These are phyloP conservation scores for Ulmus americana DNA, from an alignment of 331 rosid species.

Conservation along the genomic window DNA sequence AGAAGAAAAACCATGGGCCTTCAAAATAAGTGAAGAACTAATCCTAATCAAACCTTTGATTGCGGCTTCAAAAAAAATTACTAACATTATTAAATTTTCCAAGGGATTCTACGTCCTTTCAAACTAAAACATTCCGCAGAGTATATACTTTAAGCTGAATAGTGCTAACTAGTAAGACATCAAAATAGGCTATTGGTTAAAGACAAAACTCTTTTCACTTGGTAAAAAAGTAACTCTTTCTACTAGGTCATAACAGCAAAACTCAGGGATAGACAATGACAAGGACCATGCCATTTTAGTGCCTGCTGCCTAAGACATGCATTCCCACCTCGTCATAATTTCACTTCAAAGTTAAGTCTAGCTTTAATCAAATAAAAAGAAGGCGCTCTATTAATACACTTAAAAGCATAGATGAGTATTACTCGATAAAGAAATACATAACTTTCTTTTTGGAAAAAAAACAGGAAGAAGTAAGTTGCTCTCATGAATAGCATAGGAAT, in stretches of 20 bases:
- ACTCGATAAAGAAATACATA: no score
- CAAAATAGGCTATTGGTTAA: slow-evolving; percentile 4
- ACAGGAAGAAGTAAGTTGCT: no score
- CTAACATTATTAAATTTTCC: no score
- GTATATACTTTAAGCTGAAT: not conserved
- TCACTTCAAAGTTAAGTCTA: not conserved
- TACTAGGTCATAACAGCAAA: not conserved
- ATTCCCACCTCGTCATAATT: not conserved
- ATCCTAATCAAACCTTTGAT: not conserved
- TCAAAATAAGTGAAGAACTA: not conserved
- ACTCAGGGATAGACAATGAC: not conserved
- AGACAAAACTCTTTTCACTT: not conserved
- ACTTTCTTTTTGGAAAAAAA: no score
- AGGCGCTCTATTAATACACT: no score
- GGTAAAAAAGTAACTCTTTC: not conserved
- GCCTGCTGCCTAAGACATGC: not conserved
- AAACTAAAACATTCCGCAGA: no score
- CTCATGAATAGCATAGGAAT: no score
- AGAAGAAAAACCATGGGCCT: not conserved
- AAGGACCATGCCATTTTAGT: not conserved
- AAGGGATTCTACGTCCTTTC: no score
- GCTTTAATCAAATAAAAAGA: no score
- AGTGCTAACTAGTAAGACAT: not conserved
- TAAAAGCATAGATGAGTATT: no score
- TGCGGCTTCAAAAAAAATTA: not conserved